Conservation (phyloP, 108 stramenopile species). For the Stephanodiscus minutulus region DNA sequence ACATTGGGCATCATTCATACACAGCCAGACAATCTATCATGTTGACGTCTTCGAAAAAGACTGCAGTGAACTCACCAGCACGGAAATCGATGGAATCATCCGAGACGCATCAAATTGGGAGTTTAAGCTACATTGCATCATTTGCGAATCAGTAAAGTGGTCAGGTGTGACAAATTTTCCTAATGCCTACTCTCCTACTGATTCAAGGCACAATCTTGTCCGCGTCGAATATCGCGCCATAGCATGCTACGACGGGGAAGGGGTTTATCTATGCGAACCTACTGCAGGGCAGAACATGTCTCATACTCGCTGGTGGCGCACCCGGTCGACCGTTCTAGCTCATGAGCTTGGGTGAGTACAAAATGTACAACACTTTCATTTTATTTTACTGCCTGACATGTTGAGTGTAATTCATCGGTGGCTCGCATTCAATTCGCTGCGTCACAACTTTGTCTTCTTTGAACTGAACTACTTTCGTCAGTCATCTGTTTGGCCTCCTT, state of each 20-base stretch:
- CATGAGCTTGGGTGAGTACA: constrained; percentile 18
- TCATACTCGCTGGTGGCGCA: constrained; percentile 24
- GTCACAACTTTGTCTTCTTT: not conserved
- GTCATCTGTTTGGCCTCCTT: constrained; percentile 15
- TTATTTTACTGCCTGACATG: too few species aligned
- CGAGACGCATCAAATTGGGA: constrained; percentile 7
- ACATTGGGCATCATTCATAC: constrained; percentile 22
- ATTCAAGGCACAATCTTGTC: constrained; percentile 9
- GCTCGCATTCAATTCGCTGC: not conserved
- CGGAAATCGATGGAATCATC: not conserved
- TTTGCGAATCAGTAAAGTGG: constrained; percentile 23
- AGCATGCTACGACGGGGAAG: constrained; percentile 18
- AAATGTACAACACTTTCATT: too few species aligned
- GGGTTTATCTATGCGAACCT: constrained; percentile 3
- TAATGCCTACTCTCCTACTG: not conserved
- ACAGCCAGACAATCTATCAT: constrained; percentile 14
- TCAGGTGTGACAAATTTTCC: constrained; percentile 14
- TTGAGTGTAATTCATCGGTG: too few species aligned
- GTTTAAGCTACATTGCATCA: constrained; percentile 17
- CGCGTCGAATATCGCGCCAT: constrained; percentile 19
- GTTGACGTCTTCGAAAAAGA: constrained; percentile 4
- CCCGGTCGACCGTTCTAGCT: constrained; percentile 10
- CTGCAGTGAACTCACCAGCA: not conserved
- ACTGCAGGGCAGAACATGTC: constrained; percentile 10
- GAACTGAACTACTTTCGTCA: not conserved